Evolutionary conservation across 805 yeast genomes (phyloP), one percentile per base, ranked within the genome.

Genomic region (Pichia membranifaciens): DNA sequence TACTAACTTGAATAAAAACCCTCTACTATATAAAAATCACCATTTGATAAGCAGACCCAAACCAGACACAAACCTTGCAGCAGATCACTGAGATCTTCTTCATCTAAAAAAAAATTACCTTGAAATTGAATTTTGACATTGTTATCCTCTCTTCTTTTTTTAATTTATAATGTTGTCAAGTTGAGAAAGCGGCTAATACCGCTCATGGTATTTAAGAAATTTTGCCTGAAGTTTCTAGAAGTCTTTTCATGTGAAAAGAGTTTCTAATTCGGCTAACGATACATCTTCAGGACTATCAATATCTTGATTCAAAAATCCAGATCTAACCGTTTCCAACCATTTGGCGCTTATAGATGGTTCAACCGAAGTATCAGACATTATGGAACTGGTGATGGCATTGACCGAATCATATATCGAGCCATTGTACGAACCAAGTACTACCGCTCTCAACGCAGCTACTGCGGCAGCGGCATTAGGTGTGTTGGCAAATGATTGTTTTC

Each of bases 201-300:
- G 15, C 35, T 41, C 21, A n/a, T 42, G 47, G 41, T 44, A 44
- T 44, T 38, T 13, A 38, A 21, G 25, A 39, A 13, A n/a, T 18
- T 33, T 42, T 32, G 45, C 38, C 40, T 37, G 40, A 37, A 37
- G 2, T 37, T 37, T 37, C 6, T 18, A 9, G 4, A 37, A 37
- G 12, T 22, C 5, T n/a, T 33, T 28, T 43, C 22, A 51, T 13
- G 64, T 57, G 54, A 78, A 78, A 58, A 78, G 61, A 38, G 70
- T 68, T 53, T 79, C 84, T 44, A 79, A 60, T 53, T 86, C 95
- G 40, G 86, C 84, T 58, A 84, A 70, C 22, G 88, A 79, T 23
- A 82, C 73, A 54, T 84, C 84, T 66, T 86, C 95, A 7, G 95
- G 95, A 33, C 84, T 72, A 31, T 79, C 84, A 55, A 86, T 84